Conservation (phyloP, 2,329 filamentous ascomycete species). For the Cercospora zeina region DNA sequence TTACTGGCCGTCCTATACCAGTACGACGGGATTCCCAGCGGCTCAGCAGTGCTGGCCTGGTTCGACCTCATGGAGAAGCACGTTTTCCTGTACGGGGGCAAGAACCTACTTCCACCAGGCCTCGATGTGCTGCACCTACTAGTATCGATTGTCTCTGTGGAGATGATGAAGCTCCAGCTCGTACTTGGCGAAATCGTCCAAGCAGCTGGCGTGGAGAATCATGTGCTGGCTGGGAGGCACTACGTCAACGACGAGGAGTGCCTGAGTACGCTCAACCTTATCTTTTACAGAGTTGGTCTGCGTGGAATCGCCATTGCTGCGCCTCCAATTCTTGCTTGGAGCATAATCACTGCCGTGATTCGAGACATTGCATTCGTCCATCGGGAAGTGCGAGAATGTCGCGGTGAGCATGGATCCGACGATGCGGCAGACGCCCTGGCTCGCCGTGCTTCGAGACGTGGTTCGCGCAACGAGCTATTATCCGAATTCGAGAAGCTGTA, state of each 20-base stretch:
- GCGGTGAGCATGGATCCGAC: slow-evolving; percentile 38
- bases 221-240: slow-evolving; percentile 17
- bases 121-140: slow-evolving; percentile 66
- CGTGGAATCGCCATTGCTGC: slow-evolving; percentile 62
- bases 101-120: slow-evolving; percentile 39
- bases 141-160: slow-evolving; percentile 68
- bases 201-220: slow-evolving; percentile 23
- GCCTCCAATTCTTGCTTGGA: slow-evolving; percentile 79
- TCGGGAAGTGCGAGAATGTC: slow-evolving; percentile 23
- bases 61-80: slow-evolving; percentile 69
- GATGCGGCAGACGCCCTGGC: slow-evolving; percentile 23
- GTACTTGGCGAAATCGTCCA: slow-evolving; percentile 55
- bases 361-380: slow-evolving; percentile 46
- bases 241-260: slow-evolving; percentile 71
- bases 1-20: slow-evolving; percentile 55
- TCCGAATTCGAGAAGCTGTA: slow-evolving; percentile 36
- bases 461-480: slow-evolving; percentile 18
- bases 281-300: slow-evolving; percentile 63
- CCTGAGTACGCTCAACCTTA: slow-evolving; percentile 70
- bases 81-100: slow-evolving; percentile 65
- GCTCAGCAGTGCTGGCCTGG: slow-evolving; percentile 65
- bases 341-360: slow-evolving; percentile 70
- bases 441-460: slow-evolving; percentile 22
- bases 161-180: slow-evolving; percentile 68
- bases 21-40: slow-evolving; percentile 26